These are phyloP conservation scores for Vitis cinerea DNA, from an alignment of 164 flowering plant genomes.

Conservation along the genomic window DNA sequence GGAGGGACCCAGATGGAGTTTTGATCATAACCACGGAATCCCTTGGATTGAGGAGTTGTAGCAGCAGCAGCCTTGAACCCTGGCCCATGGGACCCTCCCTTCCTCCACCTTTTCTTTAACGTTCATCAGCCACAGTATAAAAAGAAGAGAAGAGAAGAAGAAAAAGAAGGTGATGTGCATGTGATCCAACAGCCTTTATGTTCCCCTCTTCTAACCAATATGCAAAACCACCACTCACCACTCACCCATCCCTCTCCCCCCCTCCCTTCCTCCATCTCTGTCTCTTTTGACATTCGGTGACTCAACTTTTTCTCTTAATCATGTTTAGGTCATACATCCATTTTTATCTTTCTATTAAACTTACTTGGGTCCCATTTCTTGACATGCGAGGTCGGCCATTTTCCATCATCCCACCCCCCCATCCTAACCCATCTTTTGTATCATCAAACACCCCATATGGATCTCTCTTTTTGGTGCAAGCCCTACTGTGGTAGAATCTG, in stretches of 20 bases:
- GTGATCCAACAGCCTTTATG: conserved; percentile 87
- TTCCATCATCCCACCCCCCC: conserved; percentile 5
- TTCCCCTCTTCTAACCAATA: conserved; percentile 42
- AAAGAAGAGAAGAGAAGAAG: conserved; percentile 58
- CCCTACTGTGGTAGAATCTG: conserved; percentile 11
- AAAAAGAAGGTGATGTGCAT: conserved; percentile 66
- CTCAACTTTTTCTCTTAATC: conserved; percentile 31
- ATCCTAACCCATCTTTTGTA: not conserved
- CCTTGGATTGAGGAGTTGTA: conserved; percentile 52
- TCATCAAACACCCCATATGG: conserved; percentile 6
- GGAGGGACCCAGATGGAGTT: conserved; percentile 35
- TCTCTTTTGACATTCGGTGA: conserved; percentile 37
- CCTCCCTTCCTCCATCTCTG: not conserved
- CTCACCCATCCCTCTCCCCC: not conserved
- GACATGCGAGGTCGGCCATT: conserved; percentile 25
- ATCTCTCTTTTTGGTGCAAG: conserved; percentile 1
- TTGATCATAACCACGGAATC: conserved; percentile 35
- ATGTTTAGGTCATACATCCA: conserved; percentile 31
- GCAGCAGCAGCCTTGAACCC: conserved; percentile 35
- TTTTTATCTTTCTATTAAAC: not conserved
- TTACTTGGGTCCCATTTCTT: conserved; percentile 14
- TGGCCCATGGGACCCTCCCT: conserved; percentile 16
- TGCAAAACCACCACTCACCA: conserved; percentile 5
- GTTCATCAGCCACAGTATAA: conserved; percentile 37
- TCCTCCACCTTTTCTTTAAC: conserved; percentile 23